Base-by-base conservation (phyloP, 768 basidiomycete genomes). In the Rickenella mellea region DNA sequence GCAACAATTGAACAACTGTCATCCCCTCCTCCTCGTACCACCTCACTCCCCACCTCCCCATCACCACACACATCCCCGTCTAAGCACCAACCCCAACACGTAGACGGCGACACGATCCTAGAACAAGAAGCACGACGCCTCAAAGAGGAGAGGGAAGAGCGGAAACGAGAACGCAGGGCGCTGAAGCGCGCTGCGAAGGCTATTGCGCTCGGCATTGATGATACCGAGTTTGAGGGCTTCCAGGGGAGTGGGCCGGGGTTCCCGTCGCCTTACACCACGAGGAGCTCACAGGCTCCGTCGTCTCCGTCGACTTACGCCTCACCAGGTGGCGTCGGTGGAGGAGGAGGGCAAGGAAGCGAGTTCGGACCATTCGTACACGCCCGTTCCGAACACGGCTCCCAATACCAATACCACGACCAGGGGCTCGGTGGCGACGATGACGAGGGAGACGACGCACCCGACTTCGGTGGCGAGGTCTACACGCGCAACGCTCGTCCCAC, bases 181-280 rank as follows among this genome's bases (percentile, higher is more conserved):
- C 52, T 65, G 26, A 69, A 66, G 44, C 55, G 63, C 11, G 61
- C 64, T 0, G 67, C 69, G 2, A 53, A 65, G 48, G 33, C 33
- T 11, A 22, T 22, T 19, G 33, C 33, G 5, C 19, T 36, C 19
- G 33, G 33, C 19, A 51, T 63, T 22, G 58, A 52, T 15, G 56
- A 58, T 5, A 68, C 61, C 4, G 64, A 66, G 10, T 82, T 85
- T 45, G 80, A 84, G 51, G 80, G 79, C 0, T 83, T 82, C 59
- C 80, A 73, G 47, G 81, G 78, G 6, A 71, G 74, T 47, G 69
- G 62, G 56, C 42, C 54, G 35, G 37, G 38, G 6, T 53, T 56
- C 30, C 53, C 46, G 6, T 35, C 44, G 6, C 54, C 51, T 9
- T 52, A 43, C 36, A 36, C 47, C 51, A n/a, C n/a, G n/a, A n/a